Base-by-base conservation (phyloP, 768 basidiomycete species). In the Phaffia tasmanica region DNA sequence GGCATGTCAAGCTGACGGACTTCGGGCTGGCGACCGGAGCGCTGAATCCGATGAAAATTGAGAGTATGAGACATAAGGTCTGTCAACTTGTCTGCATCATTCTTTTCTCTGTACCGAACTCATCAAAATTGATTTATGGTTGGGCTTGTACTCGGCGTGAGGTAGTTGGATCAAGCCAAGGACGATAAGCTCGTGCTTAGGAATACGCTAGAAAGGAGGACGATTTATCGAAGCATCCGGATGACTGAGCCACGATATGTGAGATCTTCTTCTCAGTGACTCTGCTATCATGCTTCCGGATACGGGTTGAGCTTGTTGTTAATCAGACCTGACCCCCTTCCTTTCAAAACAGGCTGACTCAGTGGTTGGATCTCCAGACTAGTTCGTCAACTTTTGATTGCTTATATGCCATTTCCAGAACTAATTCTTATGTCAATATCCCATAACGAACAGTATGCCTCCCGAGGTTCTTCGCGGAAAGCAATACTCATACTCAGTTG, bases 21-120 rank as follows among this genome's bases (percentile, higher is more conserved):
- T 99, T 99, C 75, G 95, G 95, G 32, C 81, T 99, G 14, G 95
- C 95, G 1, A 95, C 95, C 1, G 95, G 95, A 23, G 90, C 93
- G 3, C 79, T 99, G 59, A 97, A 92, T 76, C 94, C 95, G 3
- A 86, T 83, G 69, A 85, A 88, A 65, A 98, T 99, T 70, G 94
- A 97, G 74, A 92, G 89, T 0, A 79, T 98, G 65, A 94, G 89
- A 79, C 81, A 90, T 74, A 95, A 91, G 82, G 90, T 89, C 68
- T 21, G 78, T 71, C 32, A 25, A 15, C 30, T 9, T 19, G 29
- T 56, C 30, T 21, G 50, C 30, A 0, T 18, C 3, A 5, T 53
- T 18, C n/a, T 29, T 29, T 35, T 1, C 53, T 19, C 19, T 23
- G 8, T n/a, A 27, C 30, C 47, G 23, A 35, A 16, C 35, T 25